Evolutionary conservation across 2,329 filamentous ascomycete species (phyloP), one percentile per base, ranked within the genome.

Genomic region (Alternaria tenuissima): DNA sequence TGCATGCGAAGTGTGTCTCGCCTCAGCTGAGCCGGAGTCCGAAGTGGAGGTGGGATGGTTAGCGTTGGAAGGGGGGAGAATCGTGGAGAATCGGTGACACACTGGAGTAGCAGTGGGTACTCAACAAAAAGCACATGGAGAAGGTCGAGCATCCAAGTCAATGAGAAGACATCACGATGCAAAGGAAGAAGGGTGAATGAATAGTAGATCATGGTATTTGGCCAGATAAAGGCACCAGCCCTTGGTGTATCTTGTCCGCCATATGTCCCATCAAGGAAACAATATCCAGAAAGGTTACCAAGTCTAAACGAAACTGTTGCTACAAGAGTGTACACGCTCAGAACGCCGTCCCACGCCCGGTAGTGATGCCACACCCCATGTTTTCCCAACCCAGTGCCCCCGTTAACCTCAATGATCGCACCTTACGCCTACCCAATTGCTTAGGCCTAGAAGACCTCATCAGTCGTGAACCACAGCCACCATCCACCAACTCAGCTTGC

Each of bases 181-280:
- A 47, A 20, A 62, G 22, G 16, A 48, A 28, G 24, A 59, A 51
- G 38, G 61, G 55, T 62, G 52, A 61, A 64, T 59, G 57, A 59
- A 59, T 42, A 53, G 44, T 64, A 52, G 53, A 67, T 48, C 60
- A 53, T 70, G 66, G 66, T 69, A 65, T 68, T 57, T 73, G 67
- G 71, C 66, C 72, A 70, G 65, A 67, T 61, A 71, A 65, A 69
- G 67, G 64, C 71, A 73, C 72, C 72, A 75, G 72, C 72, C 68
- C 72, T 75, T 75, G 72, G 72, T 75, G 69, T 67, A 64, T 68
- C 65, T 69, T 69, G 65, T 69, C 68, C 62, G 67, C 68, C 70
- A 68, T 61, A 60, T 58, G 39, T 36, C 47, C 54, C 46, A 48
- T 58, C 61, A 34, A 55, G 46, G 59, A 64, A 61, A 20, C 48